A percentile compares a stretch with the other conserved stretches of the same genome.
Conservation (phyloP, 352 stramenopile species). For the Phytophthora podocarpi region DNA sequence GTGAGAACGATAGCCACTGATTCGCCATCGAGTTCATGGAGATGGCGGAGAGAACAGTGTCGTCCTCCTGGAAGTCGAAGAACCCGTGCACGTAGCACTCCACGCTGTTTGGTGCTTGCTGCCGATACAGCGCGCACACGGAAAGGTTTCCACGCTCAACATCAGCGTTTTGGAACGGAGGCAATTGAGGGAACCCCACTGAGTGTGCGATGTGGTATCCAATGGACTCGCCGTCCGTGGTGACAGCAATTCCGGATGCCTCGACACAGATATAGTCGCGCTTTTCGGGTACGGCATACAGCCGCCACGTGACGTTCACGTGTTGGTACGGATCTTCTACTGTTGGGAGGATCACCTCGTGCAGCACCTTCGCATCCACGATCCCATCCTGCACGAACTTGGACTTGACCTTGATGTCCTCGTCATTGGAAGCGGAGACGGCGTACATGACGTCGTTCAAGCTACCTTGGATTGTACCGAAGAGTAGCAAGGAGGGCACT, state of each 20-base stretch:
- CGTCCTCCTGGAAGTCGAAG: conserved; percentile 35
- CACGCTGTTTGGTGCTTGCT: conserved; percentile 23
- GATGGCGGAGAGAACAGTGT: conserved; percentile 30
- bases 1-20: conserved; percentile 36
- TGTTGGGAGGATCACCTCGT: conserved; percentile 11
- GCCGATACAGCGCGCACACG: conserved; percentile 34
- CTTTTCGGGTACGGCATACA: conserved; percentile 23
- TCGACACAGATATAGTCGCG: conserved; percentile 57
- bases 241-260: conserved; percentile 30
- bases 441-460: conserved; percentile 58
- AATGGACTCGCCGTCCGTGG: conserved; percentile 28
- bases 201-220: conserved; percentile 58
- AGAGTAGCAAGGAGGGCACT: conserved; percentile 27
- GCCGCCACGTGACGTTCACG: conserved; percentile 46
- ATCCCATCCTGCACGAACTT: conserved; percentile 47
- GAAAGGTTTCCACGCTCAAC: conserved; percentile 39
- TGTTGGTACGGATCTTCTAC: conserved; percentile 41
- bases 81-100: conserved; percentile 35
- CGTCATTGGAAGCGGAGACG: conserved; percentile 27
- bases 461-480: conserved; percentile 30
- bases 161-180: conserved; percentile 26
- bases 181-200: conserved; percentile 47
- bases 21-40: conserved; percentile 37
- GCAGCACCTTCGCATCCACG: conserved; percentile 31
- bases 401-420: conserved; percentile 39